These are phyloP conservation scores for Ceratocystis cacaofunesta DNA, from an alignment of 2,329 filamentous ascomycete genomes.

Conservation along the genomic window DNA sequence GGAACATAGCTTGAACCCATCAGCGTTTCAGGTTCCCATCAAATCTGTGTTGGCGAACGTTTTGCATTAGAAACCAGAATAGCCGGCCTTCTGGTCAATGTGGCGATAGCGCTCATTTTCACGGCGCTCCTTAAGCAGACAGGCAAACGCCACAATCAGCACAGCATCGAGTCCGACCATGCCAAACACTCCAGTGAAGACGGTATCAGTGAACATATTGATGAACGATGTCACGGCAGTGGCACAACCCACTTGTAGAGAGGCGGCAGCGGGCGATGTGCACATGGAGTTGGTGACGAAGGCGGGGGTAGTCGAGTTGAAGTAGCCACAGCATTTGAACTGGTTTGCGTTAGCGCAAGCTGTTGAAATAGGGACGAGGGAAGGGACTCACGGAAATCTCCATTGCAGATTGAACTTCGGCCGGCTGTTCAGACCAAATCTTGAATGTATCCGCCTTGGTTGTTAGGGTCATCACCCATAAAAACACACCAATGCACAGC, in stretches of 20 bases:
- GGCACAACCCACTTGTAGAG: constrained; percentile 55
- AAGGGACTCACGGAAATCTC: constrained; percentile 47
- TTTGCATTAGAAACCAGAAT: constrained; percentile 30
- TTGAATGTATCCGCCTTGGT: constrained; percentile 46
- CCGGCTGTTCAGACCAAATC: constrained; percentile 45
- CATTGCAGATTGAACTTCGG: constrained; percentile 48
- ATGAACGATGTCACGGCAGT: constrained; percentile 51
- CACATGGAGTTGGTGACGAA: constrained; percentile 57
- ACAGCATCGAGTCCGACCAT: constrained; percentile 58
- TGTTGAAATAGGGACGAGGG: not conserved
- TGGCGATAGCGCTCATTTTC: constrained; percentile 64
- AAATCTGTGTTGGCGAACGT: not conserved
- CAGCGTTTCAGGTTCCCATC: not conserved
- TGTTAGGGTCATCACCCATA: constrained; percentile 61
- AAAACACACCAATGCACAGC: constrained; percentile 47
- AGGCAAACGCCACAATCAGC: constrained; percentile 55
- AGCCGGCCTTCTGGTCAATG: constrained; percentile 65
- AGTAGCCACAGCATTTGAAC: constrained; percentile 71
- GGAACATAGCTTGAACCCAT: not conserved
- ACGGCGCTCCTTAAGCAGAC: constrained; percentile 66
- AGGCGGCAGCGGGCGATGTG: constrained; percentile 53
- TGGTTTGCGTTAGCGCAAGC: constrained; percentile 23
- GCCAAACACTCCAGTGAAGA: constrained; percentile 69
- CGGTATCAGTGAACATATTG: constrained; percentile 56
- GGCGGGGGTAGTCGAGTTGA: constrained; percentile 54